Base-by-base conservation (phyloP, 1,139 yeast species). In the Candida gigantensis region DNA sequence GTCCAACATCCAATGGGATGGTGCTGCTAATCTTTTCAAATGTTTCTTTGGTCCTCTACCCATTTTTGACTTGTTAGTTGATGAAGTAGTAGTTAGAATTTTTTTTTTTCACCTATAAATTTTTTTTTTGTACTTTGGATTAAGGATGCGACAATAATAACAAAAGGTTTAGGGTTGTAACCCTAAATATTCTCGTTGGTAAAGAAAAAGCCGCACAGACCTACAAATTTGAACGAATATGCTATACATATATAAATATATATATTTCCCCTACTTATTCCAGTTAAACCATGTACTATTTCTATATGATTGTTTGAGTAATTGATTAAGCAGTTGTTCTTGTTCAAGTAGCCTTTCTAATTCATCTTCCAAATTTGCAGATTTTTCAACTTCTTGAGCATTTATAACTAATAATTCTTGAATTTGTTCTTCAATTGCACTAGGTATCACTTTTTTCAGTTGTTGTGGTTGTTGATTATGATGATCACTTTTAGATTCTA, bases 1-100 rank as follows among this genome's bases (percentile, higher is more conserved):
- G 95, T 92, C 98, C 82, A 94, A 86, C 95, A 94, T 87, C 98
- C 98, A 94, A 85, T 94, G 98, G 81, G 90, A 85, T 81, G 99
- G 99, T 45, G 97, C 97, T 71, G 96, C 95, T 74, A 88, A 82
- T 80, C 96, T 86, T 84, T 88, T 88, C 74, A 89, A 81, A 72
- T 89, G 97, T 83, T 89, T 89, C 90, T 88, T 88, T 79, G 62
- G 62, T 42, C 62, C 62, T 57, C 62, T 57, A 54, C 51, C 61
- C 62, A 57, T 57, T 37, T 40, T 53, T 20, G 27, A n/a, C n/a
- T 12, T 24, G 27, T 21, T 28, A 18, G 24, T 9, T 32, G n/a
- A 14, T 18, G 21, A 34, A 31, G 15, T 12, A n/a, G 18, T 12
- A 13, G 17, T 26, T 13, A 13, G 24, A 15, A 34, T 20, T 20